phyloP scores from a whole-genome alignment of 306 rosid species.

The Sicyos baderoa region DNA sequence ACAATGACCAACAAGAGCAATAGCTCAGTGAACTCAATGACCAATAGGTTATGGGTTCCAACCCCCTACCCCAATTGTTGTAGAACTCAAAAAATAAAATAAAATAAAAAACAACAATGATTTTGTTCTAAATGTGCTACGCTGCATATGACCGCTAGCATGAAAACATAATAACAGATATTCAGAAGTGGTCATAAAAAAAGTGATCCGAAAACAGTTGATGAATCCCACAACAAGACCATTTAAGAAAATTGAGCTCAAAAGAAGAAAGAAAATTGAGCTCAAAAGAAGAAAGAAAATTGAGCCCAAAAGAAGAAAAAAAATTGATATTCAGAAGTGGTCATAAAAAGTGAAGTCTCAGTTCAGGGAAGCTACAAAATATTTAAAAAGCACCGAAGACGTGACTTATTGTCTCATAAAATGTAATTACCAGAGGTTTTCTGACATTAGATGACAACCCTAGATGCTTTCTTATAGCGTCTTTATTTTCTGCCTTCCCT shows the following conservation, averaged over 20 bases:
- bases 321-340: too few species aligned
- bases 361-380: background rate
- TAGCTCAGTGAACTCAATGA: too few species aligned
- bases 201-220: background rate
- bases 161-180: background rate
- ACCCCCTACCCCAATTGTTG: too few species aligned
- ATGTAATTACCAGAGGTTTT: conserved; percentile 73
- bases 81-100: too few species aligned
- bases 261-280: too few species aligned
- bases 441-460: conserved; percentile 61
- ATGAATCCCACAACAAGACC: background rate
- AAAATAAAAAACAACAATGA: background rate
- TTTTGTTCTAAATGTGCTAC: background rate
- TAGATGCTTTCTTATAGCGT: conserved; percentile 57
- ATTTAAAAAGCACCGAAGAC: conserved; percentile 10
- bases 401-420: conserved; percentile 20
- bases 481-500: conserved; percentile 81
- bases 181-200: conserved; percentile 12
- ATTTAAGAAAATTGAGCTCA: background rate
- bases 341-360: background rate
- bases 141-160: background rate
- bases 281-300: too few species aligned
- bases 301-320: too few species aligned
- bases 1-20: too few species aligned
- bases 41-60: too few species aligned